Conservation (phyloP, 805 yeast genomes). For the Crinitomyces ghanaensis region DNA sequence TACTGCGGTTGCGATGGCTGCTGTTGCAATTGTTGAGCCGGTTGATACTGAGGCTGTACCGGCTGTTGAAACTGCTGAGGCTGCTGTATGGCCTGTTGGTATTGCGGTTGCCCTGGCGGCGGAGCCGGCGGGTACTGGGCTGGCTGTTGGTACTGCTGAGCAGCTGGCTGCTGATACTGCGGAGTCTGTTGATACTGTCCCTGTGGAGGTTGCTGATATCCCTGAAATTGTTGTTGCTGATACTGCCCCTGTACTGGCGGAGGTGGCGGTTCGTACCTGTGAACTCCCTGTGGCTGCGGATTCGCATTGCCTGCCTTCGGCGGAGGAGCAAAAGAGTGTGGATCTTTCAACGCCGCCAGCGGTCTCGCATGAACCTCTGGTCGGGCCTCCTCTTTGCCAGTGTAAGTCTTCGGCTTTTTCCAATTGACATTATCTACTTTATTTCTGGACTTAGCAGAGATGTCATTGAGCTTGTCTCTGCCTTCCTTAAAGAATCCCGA, state of each 20-base stretch:
- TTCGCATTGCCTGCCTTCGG: conserved; percentile 23
- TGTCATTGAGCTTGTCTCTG: conserved; percentile 11
- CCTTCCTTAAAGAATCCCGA: conserved; percentile 14
- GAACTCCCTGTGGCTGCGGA: conserved; percentile 2
- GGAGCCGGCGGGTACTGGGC: conserved; percentile 6
- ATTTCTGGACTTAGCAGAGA: conserved; percentile 10
- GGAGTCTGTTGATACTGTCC: conserved; percentile 2
- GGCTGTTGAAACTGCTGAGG: conserved; percentile 6
- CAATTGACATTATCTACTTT: conserved; percentile 10
- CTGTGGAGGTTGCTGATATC: conserved; percentile 1
- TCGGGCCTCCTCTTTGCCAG: conserved; percentile 4
- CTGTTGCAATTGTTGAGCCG: conserved; percentile 7
- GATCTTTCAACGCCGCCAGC: conserved; percentile 24
- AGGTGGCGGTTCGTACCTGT: conserved; percentile 1
- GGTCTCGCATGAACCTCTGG: conserved; percentile 17
- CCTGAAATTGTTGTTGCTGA: conserved; percentile 9
- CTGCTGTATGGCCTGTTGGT: conserved; percentile 8
- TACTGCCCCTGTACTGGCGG: conserved; percentile 7
- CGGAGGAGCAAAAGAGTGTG: conserved; percentile 33
- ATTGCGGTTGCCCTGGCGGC: conserved; percentile 10
- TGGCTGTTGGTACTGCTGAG: conserved; percentile 3
- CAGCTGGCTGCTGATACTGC: conserved; percentile 6
- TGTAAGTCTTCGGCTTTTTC: conserved; percentile 6
- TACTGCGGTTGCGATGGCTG: conserved; percentile 5
- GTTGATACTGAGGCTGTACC: conserved; percentile 6